Evolutionary conservation across 2,329 filamentous ascomycete species (phyloP).

Genomic region (Cadophora sp.): DNA sequence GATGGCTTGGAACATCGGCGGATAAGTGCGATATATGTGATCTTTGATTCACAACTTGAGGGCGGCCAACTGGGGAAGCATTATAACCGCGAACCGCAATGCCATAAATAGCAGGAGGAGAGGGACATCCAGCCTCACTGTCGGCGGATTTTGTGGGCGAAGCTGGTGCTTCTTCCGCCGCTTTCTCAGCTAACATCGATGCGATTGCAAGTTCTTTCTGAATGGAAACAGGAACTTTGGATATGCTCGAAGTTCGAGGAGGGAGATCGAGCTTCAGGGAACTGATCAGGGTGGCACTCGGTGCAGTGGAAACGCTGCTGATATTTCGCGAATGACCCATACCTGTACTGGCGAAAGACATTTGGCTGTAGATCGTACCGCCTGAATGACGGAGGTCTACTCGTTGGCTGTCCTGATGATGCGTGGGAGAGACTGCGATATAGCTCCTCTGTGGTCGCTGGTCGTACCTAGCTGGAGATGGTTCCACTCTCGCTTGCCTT

Average conservation of each 20-base stretch:
- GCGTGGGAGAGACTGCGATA: constrained; percentile 23
- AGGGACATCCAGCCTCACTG: not conserved
- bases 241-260: constrained; percentile 31
- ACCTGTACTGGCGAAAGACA: constrained; percentile 17
- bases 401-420: constrained; percentile 23
- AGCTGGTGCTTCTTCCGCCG: not conserved
- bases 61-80: constrained; percentile 10
- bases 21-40: not conserved
- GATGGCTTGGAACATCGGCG: not conserved
- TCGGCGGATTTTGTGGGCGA: not conserved
- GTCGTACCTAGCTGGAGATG: constrained; percentile 4
- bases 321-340: constrained; percentile 27
- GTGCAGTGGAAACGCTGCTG: constrained; percentile 33
- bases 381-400: constrained; percentile 34
- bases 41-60: constrained; percentile 19
- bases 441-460: constrained; percentile 24
- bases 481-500: constrained; percentile 9
- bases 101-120: constrained; percentile 9
- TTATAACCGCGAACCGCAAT: constrained; percentile 21
- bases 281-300: constrained; percentile 21
- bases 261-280: constrained; percentile 27
- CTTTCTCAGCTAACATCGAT: constrained; percentile 14
- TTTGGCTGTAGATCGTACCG: constrained; percentile 33
- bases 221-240: constrained; percentile 18
- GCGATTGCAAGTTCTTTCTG: constrained; percentile 24